Base-by-base conservation (phyloP, 2,329 filamentous ascomycete species). In the Arthroderma sp. region DNA sequence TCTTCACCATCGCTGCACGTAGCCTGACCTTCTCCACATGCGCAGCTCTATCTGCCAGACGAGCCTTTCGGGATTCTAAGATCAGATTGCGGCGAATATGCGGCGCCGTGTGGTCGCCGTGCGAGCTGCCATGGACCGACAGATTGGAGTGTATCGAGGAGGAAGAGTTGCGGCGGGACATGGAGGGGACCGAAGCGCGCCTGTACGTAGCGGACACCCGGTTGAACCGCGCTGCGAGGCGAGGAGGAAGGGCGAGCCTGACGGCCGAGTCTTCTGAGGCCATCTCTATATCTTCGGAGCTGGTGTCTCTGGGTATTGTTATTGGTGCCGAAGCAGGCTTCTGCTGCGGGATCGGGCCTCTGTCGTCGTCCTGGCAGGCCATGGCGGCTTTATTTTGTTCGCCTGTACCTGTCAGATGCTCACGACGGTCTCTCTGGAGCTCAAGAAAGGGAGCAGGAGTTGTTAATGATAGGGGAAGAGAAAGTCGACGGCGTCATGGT, bases 21-120 rank as follows among this genome's bases (percentile, higher is more conserved):
- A 83, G 69, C 63, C 82, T 77, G 54, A 85, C 82, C 66, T 84
- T 81, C 66, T 85, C 82, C 28, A 80, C 82, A 72, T 85, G 82
- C 11, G 81, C 79, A 4, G 82, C 82, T 41, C 82, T 75, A 65
- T 85, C 82, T 55, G 82, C 82, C 43, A 85, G 73, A 56, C 82
- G 75, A 19, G 81, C 82, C 66, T 84, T 85, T 58, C 82, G 79
- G 58, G 71, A 80, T 63, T 85, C 82, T 57, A 85, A 76, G 53
- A 85, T 85, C 35, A 82, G 83, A 13, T 81, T 78, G 53, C 82
- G 80, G 53, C 82, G 82, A 31, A 85, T 76, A 66, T 85, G 81
- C 70, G 85, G 82, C 52, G 81, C 82, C 59, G 85, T 72, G 66
- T 83, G 78, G 57, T 74, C 76, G 69, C 73, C 75, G 19, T 51